Evolutionary conservation across 768 basidiomycete species (phyloP), one percentile per base, ranked within the genome.

Genomic region (Trametes cingulata): DNA sequence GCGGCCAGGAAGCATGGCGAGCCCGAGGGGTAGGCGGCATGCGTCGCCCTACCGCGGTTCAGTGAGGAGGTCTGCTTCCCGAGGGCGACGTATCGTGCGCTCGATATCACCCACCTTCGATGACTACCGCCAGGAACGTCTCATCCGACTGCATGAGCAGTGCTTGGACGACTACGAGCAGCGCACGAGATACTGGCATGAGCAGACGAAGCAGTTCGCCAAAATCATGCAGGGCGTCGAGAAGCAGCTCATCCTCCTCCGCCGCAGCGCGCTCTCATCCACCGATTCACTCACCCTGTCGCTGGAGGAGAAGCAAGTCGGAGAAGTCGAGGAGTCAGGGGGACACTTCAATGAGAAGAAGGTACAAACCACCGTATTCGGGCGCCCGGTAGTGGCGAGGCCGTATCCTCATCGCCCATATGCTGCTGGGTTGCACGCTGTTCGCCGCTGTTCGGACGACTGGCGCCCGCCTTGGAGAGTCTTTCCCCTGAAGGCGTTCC

Each of bases 401-500:
- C 56, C 65, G 19, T 63, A 63, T 42, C 62, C 58, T 0, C 57
- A 58, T n/a, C 49, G 51, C 6, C 53, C 62, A 17, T 58, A 56
- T 36, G 65, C 65, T 3, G 59, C 51, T 2, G 65, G 65, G 1
- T 40, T 66, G 29, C 52, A 25, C 10, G 43, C 51, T 20, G 43
- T 52, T 13, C 57, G 50, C 2, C 50, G 58, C 33, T 52, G 42
- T 51, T 52, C 43, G 3, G 50, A 59, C 2, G 54, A 52, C 20
- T 68, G 67, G 67, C 33, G 20, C 2, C 67, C 64, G 6, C n/a
- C 49, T 1, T 68, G 67, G 67, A 33, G 36, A 22, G 57, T 62
- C 14, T 68, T 68, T 54, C 67, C 67, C 8, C 50, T 68, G 37
- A 68, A 68, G 54, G 67, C 59, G 17, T 68, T 68, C 57, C 58